Percentiles rank a stretch among this genome's conserved stretches.
These are phyloP conservation scores for Fusarium mangiferae DNA, from an alignment of 2,329 filamentous ascomycete species.

Conservation along the genomic window DNA sequence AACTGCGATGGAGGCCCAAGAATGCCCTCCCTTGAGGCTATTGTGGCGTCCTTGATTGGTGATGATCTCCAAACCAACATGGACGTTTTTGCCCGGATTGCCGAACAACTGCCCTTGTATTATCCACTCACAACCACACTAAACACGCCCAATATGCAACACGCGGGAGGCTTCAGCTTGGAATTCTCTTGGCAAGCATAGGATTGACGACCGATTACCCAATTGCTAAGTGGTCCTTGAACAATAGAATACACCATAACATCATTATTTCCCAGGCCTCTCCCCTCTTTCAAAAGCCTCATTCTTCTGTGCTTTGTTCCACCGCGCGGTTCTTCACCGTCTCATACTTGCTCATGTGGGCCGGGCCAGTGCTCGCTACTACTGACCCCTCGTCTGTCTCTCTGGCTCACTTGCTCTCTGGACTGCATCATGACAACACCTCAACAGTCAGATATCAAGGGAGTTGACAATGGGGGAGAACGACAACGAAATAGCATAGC, in stretches of 20 bases:
- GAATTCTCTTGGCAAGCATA: constrained; percentile 18
- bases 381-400: constrained; percentile 27
- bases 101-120: constrained; percentile 19
- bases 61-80: constrained; percentile 14
- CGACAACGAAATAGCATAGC: constrained; percentile 5
- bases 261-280: constrained; percentile 12
- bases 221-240: constrained; percentile 5
- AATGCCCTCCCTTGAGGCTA: constrained; percentile 4
- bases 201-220: constrained; percentile 19
- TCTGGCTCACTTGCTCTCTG: background rate
- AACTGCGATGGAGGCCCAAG: background rate
- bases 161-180: constrained; percentile 25
- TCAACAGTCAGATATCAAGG: constrained; percentile 29
- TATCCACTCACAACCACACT: constrained; percentile 36
- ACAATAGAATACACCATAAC: constrained; percentile 17
- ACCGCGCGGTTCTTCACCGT: constrained; percentile 12
- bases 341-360: constrained; percentile 11
- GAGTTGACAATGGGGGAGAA: constrained; percentile 17
- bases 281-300: constrained; percentile 13
- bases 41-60: constrained; percentile 25
- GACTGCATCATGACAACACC: constrained; percentile 36
- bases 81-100: constrained; percentile 13
- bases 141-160: constrained; percentile 31
- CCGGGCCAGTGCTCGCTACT: constrained; percentile 16
- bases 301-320: constrained; percentile 1